phyloP scores from a whole-genome alignment of 2,329 filamentous ascomycete genomes.

The Lecanicillium sp. region DNA sequence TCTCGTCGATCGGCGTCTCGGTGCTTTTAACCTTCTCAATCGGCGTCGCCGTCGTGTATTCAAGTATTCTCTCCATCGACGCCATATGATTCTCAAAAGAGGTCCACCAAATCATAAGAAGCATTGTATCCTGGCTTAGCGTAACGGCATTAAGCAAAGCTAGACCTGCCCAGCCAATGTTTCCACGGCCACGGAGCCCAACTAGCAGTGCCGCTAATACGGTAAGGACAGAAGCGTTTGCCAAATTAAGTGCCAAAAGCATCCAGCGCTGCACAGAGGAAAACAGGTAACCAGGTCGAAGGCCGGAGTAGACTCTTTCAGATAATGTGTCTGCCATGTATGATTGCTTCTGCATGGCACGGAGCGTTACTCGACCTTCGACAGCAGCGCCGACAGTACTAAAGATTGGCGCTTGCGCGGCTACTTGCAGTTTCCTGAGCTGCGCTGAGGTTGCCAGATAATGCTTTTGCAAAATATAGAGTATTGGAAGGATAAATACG shows the following conservation, averaged over 20 bases:
- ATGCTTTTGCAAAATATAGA: conserved; percentile 1
- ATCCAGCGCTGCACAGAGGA: not conserved
- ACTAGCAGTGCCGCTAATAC: not conserved
- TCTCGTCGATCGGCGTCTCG: not conserved
- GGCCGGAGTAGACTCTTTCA: not conserved
- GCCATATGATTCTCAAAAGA: conserved; percentile 2
- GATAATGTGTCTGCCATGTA: not conserved
- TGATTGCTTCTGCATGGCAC: not conserved
- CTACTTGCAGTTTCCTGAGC: conserved; percentile 1
- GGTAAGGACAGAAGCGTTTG: conserved; percentile 1
- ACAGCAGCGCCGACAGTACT: conserved; percentile 1
- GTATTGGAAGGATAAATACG: not conserved
- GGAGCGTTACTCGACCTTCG: not conserved
- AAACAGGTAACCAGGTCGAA: conserved; percentile 1
- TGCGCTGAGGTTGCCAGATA: conserved; percentile 1
- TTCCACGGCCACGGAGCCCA: not conserved
- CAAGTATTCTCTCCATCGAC: conserved; percentile 2
- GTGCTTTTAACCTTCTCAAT: not conserved
- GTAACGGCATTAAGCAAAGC: conserved; percentile 1
- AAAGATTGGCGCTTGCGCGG: conserved; percentile 3
- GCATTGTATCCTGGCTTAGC: conserved; percentile 3
- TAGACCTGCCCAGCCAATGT: conserved; percentile 1
- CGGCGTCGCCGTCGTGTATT: not conserved
- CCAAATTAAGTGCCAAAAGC: not conserved
- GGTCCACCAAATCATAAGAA: conserved; percentile 3